Evolutionary conservation across 331 rosid species (phyloP).

Genomic region (Rhamnella rubrinervis): DNA sequence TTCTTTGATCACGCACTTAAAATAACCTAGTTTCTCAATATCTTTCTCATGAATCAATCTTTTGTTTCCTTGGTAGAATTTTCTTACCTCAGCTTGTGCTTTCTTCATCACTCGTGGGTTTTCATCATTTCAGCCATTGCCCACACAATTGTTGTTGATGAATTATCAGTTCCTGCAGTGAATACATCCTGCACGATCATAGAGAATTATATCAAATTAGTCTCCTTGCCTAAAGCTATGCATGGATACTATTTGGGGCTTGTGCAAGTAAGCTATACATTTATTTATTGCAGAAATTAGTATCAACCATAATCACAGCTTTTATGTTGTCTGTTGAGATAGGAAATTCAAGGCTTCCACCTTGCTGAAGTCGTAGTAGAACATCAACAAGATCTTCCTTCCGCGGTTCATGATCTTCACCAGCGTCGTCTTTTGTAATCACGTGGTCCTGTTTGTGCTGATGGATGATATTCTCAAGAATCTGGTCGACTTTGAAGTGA

Average conservation of each 20-base stretch:
- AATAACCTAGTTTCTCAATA: background rate
- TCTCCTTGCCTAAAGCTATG: too few species aligned
- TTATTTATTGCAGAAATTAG: background rate
- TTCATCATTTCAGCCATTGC: slow-evolving; percentile 11
- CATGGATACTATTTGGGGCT: background rate
- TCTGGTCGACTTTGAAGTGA: background rate
- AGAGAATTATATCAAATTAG: background rate
- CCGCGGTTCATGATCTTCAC: background rate
- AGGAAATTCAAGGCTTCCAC: slow-evolving; percentile 9
- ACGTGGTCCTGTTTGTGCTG: background rate
- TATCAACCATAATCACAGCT: background rate
- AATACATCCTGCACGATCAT: background rate
- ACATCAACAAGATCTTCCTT: slow-evolving; percentile 12
- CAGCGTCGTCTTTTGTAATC: background rate
- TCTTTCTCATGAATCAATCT: background rate
- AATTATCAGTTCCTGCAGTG: background rate
- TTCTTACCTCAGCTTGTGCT: slow-evolving; percentile 10
- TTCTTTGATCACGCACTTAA: slow-evolving; percentile 7
- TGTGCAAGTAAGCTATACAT: background rate
- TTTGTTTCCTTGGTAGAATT: background rate
- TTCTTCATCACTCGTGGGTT: slow-evolving; percentile 13
- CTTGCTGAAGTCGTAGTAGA: background rate
- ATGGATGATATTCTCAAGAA: slow-evolving; percentile 27
- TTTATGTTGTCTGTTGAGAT: background rate
- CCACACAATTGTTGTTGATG: slow-evolving; percentile 1